Evolutionary conservation across 192 early-diverging fungal genomes (phyloP).

Genomic region (Diversispora epigaea): DNA sequence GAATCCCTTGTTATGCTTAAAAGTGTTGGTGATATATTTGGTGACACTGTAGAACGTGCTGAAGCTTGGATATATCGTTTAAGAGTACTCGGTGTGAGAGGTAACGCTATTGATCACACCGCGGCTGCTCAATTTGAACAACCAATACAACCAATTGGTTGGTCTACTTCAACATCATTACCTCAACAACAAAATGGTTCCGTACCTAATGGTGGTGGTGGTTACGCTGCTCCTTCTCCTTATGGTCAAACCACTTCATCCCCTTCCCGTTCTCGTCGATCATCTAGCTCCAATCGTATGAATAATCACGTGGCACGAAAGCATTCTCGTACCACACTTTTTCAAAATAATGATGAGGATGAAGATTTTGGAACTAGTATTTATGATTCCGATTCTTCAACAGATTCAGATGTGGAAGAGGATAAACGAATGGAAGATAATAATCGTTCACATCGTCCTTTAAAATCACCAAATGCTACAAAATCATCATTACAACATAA

Average conservation of each 20-base stretch:
- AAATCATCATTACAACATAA: conserved; percentile 5
- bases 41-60: conserved; percentile 66
- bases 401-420: conserved; percentile 15
- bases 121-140: conserved; percentile 5
- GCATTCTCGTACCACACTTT: not conserved
- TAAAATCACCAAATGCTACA: not conserved
- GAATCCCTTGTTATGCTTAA: conserved; percentile 70
- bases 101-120: not conserved
- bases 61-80: conserved; percentile 60
- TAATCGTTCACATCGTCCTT: not conserved
- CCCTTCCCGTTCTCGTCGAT: conserved; percentile 4
- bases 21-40: conserved; percentile 64
- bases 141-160: not conserved
- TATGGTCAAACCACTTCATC: conserved; percentile 1
- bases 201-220: not conserved
- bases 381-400: conserved; percentile 17
- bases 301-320: not conserved
- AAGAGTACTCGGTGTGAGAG: conserved; percentile 38
- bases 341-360: not conserved
- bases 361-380: too few species aligned
- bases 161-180: too few species aligned
- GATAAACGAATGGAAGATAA: conserved; percentile 19
- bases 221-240: not conserved
- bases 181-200: too few species aligned
- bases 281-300: not conserved